These are phyloP conservation scores for Emydomyces testavorans DNA, from an alignment of 2,329 filamentous ascomycete species.

Conservation along the genomic window DNA sequence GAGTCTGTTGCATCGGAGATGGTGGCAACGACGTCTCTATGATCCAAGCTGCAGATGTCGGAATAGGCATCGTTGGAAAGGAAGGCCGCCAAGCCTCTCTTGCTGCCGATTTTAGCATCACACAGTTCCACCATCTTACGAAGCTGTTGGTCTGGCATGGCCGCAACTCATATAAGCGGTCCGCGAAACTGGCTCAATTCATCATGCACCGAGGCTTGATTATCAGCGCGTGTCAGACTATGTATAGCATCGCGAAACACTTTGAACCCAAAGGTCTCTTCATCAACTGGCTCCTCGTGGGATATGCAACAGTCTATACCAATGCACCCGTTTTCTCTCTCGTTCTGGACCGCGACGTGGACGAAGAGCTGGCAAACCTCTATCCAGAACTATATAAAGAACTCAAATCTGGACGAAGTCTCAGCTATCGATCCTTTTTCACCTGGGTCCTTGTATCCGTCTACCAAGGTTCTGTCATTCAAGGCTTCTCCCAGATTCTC, in stretches of 20 bases:
- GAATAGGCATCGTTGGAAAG: constrained; percentile 95
- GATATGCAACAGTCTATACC: constrained; percentile 93
- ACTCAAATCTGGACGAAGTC: constrained; percentile 72
- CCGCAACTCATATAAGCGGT: constrained; percentile 91
- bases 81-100: constrained; percentile 90
- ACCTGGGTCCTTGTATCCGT: constrained; percentile 91
- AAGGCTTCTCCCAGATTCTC: constrained; percentile 82
- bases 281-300: constrained; percentile 92
- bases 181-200: constrained; percentile 90
- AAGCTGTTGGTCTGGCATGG: constrained; percentile 99
- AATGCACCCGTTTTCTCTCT: constrained; percentile 86
- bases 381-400: constrained; percentile 98
- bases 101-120: constrained; percentile 92
- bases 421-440: constrained; percentile 91
- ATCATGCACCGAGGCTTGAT: constrained; percentile 96
- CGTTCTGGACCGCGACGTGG: constrained; percentile 88
- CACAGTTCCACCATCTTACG: constrained; percentile 86
- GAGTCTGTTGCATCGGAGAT: constrained; percentile 94
- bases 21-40: constrained; percentile 97
- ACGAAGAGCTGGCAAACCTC: constrained; percentile 82
- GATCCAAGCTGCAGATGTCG: constrained; percentile 97
- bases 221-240: constrained; percentile 89
- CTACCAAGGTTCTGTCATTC: constrained; percentile 91
- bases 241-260: constrained; percentile 85
- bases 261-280: constrained; percentile 94